Percentiles rank a stretch among this genome's conserved stretches.
Conservation (phyloP, 2,329 filamentous ascomycete genomes). For the Sclerotinia nivalis region DNA sequence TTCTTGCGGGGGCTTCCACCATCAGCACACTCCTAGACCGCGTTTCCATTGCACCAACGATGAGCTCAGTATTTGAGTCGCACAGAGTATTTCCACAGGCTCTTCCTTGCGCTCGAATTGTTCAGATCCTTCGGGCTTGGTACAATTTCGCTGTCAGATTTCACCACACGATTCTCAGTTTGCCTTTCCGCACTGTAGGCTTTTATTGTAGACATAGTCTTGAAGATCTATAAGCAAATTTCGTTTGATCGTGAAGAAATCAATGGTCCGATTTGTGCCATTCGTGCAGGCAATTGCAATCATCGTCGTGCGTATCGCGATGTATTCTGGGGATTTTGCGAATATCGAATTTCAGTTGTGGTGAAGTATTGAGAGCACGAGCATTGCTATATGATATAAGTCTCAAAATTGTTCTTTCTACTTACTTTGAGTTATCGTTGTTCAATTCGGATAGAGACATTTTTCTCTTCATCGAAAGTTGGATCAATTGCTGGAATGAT, state of each 20-base stretch:
- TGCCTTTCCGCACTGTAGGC: no score
- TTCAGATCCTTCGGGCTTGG: not conserved
- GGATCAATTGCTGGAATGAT: not conserved
- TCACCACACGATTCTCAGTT: no score
- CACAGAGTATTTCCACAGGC: not conserved
- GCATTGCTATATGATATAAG: not conserved
- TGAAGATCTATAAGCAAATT: no score
- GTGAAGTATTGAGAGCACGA: not conserved
- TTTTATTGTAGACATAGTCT: not conserved
- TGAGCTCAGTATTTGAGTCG: not conserved
- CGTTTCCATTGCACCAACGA: not conserved
- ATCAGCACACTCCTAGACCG: not conserved
- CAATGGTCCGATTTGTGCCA: no score
- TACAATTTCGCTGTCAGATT: no score
- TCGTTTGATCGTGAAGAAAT: not conserved
- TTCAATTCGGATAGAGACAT: not conserved
- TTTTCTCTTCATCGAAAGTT: not conserved
- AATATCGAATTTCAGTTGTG: not conserved
- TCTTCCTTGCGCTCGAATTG: not conserved
- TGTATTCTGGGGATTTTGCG: not conserved
- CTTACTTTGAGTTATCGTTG: not conserved
- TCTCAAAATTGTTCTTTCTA: not conserved
- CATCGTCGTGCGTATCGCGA: not conserved
- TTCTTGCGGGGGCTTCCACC: not conserved
- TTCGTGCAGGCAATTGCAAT: not conserved